Conservation (phyloP, 2,329 filamentous ascomycete species). For the Fonsecaea pugnacius region DNA sequence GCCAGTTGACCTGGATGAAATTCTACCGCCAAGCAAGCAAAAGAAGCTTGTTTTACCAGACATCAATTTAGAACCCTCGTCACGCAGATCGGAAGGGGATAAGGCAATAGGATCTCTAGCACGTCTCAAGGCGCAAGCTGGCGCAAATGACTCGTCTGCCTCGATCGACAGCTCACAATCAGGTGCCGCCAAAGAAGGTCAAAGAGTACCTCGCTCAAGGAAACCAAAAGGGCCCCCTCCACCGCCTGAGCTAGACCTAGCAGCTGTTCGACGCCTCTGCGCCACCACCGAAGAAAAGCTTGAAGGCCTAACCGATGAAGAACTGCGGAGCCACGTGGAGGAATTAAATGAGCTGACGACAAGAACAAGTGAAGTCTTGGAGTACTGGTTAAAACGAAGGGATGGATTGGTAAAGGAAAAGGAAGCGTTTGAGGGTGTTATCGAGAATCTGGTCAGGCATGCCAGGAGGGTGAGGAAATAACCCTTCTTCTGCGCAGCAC, state of each 20-base stretch:
- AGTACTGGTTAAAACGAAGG: slow-evolving; percentile 84
- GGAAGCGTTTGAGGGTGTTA: slow-evolving; percentile 93
- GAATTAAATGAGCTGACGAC: slow-evolving; percentile 71
- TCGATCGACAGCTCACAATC: slow-evolving; percentile 42
- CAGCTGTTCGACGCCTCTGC: slow-evolving; percentile 76
- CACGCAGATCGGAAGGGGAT: slow-evolving; percentile 62
- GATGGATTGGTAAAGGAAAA: slow-evolving; percentile 88
- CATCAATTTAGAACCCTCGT: slow-evolving; percentile 61
- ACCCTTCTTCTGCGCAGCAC: not conserved
- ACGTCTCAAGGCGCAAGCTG: slow-evolving; percentile 42
- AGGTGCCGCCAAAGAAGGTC: slow-evolving; percentile 32
- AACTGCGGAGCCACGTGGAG: slow-evolving; percentile 72
- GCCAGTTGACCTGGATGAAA: slow-evolving; percentile 95
- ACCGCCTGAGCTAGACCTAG: slow-evolving; percentile 76
- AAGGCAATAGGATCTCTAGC: slow-evolving; percentile 51
- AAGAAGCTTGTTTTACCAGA: slow-evolving; percentile 96
- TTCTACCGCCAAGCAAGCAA: slow-evolving; percentile 93
- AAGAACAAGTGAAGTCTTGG: slow-evolving; percentile 75
- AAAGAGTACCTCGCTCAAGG: slow-evolving; percentile 44
- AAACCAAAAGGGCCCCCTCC: slow-evolving; percentile 57
- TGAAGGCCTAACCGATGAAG: slow-evolving; percentile 74
- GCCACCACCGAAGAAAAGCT: slow-evolving; percentile 83
- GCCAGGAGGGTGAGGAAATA: slow-evolving; percentile 78
- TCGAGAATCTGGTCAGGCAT: slow-evolving; percentile 94
- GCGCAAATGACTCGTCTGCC: slow-evolving; percentile 40